Evolutionary conservation across 1,284 basidiomycete genomes (phyloP).

Genomic region (Inonotus obliquus): DNA sequence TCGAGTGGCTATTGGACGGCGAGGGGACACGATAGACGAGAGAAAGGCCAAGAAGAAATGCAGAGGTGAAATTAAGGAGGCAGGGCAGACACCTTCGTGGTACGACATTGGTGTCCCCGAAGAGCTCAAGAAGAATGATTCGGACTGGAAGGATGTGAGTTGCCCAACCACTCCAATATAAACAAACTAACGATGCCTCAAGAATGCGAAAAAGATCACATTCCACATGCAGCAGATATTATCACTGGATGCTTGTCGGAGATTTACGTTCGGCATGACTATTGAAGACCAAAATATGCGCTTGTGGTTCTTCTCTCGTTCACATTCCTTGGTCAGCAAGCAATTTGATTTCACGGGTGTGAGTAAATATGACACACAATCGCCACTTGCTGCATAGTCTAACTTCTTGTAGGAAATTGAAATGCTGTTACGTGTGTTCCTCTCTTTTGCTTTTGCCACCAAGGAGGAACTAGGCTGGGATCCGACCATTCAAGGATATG

Average conservation of each 20-base stretch:
- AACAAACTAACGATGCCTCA: no score
- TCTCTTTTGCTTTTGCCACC: neutral
- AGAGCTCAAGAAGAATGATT: neutral
- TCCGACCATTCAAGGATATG: neutral
- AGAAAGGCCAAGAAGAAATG: neutral
- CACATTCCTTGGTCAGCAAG: neutral
- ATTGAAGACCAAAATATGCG: no score
- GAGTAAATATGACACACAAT: no score
- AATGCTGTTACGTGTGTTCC: neutral
- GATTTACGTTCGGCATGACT: no score
- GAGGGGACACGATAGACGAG: no score
- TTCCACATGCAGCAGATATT: neutral
- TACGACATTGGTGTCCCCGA: neutral
- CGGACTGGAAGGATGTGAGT: neutral
- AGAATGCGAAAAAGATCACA: neutral
- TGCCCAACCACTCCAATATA: neutral
- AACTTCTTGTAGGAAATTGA: no score
- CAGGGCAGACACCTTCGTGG: neutral
- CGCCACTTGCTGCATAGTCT: no score
- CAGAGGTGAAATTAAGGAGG: no score
- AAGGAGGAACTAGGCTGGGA: conserved; percentile 1
- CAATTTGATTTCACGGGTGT: neutral
- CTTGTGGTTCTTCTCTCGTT: no score
- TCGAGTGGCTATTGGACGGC: neutral
- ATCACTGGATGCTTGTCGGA: neutral